These are phyloP conservation scores for Neoboletus subvelutipes DNA, from an alignment of 768 basidiomycete genomes.

Conservation along the genomic window DNA sequence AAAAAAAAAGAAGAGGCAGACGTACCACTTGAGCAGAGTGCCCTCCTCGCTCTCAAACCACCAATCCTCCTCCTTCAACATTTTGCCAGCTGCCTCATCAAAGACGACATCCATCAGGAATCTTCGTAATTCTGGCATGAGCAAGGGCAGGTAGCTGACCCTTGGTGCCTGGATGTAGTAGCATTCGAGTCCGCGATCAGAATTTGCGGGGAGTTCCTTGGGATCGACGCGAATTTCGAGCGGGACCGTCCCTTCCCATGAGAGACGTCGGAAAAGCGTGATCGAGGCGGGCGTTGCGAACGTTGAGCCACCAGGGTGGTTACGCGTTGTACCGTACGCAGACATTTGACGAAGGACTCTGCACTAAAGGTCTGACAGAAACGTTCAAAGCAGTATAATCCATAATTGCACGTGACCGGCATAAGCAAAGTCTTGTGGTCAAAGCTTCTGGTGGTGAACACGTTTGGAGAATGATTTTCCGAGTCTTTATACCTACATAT, in stretches of 20 bases:
- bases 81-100: conserved; percentile 76
- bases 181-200: conserved; percentile 84
- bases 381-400: background rate
- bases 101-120: conserved; percentile 92
- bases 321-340: conserved; percentile 52
- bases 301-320: conserved; percentile 45
- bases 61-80: conserved; percentile 87
- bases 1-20: conserved; percentile 9
- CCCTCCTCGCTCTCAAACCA: conserved; percentile 96
- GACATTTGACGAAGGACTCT: conserved; percentile 39
- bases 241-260: conserved; percentile 90
- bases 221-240: conserved; percentile 87
- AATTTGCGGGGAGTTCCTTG: conserved; percentile 86
- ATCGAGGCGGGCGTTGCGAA: conserved; percentile 60
- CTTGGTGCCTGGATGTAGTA: conserved; percentile 91
- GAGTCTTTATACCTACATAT: too few species aligned
- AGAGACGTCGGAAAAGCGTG: conserved; percentile 81
- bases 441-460: too few species aligned
- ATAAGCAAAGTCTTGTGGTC: background rate
- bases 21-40: conserved; percentile 82
- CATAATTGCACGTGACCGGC: conserved; percentile 12
- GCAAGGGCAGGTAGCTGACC: conserved; percentile 88
- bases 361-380: background rate
- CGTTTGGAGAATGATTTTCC: too few species aligned
- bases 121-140: conserved; percentile 84